Conservation (phyloP, 164 flowering plant species). For the Magnolia officinalis region DNA sequence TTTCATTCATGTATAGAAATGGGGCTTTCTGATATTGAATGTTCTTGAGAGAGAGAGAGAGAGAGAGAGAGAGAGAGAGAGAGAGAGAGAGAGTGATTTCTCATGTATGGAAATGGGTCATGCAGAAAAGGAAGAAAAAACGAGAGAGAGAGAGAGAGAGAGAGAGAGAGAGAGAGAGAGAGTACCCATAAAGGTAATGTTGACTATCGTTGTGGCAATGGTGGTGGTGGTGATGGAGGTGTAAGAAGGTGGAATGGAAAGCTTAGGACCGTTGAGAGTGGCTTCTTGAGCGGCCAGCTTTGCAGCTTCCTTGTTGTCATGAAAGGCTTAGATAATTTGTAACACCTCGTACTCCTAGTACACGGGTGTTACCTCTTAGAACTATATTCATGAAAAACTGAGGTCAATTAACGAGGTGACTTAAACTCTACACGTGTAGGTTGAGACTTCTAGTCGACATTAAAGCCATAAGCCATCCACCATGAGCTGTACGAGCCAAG, state of each 20-base stretch:
- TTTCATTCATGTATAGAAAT: not conserved
- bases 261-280: slow-evolving; percentile 80
- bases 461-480: too few species aligned
- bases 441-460: too few species aligned
- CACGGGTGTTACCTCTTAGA: too few species aligned
- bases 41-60: not conserved
- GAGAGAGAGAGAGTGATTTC: not conserved
- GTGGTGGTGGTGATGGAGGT: slow-evolving; percentile 5
- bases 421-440: too few species aligned
- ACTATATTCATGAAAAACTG: too few species aligned
- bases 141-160: not conserved
- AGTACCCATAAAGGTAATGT: slow-evolving; percentile 30
- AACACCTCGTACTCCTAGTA: too few species aligned
- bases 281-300: slow-evolving; percentile 73
- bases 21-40: too few species aligned
- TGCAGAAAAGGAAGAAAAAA: not conserved
- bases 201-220: slow-evolving; percentile 8
- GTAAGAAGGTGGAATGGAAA: slow-evolving; percentile 38
- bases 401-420: too few species aligned
- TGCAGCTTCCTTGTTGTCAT: slow-evolving; percentile 72
- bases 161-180: too few species aligned
- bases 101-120: not conserved
- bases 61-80: not conserved
- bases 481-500: too few species aligned
- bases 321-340: slow-evolving; percentile 49